Conservation (phyloP, 2,329 filamentous ascomycete genomes). For the Penicillium sp. region DNA sequence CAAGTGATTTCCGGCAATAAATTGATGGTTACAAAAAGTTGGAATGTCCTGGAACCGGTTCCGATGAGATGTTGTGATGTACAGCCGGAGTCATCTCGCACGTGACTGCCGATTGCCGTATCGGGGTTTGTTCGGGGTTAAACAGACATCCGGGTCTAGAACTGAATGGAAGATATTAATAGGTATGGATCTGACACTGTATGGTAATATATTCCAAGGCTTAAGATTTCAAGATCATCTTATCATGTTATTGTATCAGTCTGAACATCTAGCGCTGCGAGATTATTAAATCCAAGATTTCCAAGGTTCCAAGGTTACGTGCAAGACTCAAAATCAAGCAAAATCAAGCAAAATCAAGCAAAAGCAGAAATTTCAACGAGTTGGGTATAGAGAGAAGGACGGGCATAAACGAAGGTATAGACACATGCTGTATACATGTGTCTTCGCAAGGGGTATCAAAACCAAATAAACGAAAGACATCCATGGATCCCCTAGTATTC, state of each 20-base stretch:
- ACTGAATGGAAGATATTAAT: neutral
- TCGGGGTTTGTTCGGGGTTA: constrained; percentile 21
- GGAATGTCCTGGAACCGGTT: constrained; percentile 8
- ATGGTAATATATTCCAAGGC: neutral
- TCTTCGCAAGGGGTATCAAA: constrained; percentile 17
- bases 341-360: neutral
- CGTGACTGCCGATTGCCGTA: constrained; percentile 20
- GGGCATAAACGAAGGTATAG: neutral
- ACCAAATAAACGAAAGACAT: constrained; percentile 10
- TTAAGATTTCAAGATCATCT: too few species aligned
- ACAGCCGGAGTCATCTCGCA: constrained; percentile 20
- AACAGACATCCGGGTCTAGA: constrained; percentile 2
- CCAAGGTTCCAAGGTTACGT: too few species aligned
- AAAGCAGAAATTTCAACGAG: neutral
- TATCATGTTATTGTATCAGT: neutral
- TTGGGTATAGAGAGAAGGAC: constrained; percentile 5
- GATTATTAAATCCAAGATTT: neutral
- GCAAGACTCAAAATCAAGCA: neutral
- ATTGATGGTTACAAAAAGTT: constrained; percentile 6
- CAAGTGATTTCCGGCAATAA: constrained; percentile 1
- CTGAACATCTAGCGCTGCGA: neutral
- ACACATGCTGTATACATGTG: neutral
- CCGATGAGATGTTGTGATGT: constrained; percentile 20
- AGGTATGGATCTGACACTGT: neutral
- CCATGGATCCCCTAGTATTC: constrained; percentile 1